phyloP scores from a whole-genome alignment of 345 rosid species.

The Rhizophora mangle region DNA sequence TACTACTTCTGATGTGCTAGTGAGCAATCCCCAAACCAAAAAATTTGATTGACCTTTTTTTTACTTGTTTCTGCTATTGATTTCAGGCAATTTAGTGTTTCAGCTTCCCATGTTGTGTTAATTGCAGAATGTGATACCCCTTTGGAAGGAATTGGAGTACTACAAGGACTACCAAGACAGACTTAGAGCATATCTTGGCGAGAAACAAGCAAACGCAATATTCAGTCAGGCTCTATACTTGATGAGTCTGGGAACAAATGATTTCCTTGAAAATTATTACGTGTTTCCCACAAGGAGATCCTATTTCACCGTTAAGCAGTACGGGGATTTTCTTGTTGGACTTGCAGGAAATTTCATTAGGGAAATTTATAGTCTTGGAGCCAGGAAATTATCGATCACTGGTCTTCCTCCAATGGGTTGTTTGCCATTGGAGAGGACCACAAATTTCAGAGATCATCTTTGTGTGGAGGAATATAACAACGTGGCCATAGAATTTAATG shows the following conservation, averaged over 20 bases:
- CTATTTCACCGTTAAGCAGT: constrained; percentile 41
- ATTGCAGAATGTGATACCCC: constrained; percentile 73
- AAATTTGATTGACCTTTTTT: background rate
- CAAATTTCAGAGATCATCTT: constrained; percentile 39
- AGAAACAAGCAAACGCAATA: constrained; percentile 46
- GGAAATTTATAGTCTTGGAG: constrained; percentile 63
- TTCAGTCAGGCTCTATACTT: constrained; percentile 57
- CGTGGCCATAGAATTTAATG: constrained; percentile 62
- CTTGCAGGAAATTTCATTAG: constrained; percentile 50
- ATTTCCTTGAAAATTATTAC: constrained; percentile 77
- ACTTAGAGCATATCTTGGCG: constrained; percentile 48
- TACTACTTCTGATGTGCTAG: constrained; percentile 65
- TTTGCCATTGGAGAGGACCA: constrained; percentile 73
- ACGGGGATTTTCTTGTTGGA: constrained; percentile 52
- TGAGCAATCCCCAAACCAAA: constrained; percentile 34
- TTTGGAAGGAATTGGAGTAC: constrained; percentile 76
- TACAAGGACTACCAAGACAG: constrained; percentile 60
- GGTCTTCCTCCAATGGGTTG: constrained; percentile 89
- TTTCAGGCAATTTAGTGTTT: background rate
- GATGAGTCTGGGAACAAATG: constrained; percentile 82
- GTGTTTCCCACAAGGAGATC: constrained; percentile 37
- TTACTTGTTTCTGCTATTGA: background rate
- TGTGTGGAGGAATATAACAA: constrained; percentile 58
- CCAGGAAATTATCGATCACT: constrained; percentile 47
- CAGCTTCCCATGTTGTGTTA: background rate